These are phyloP conservation scores for Cymbopogon citratus DNA, from an alignment of 176 grass and related monocot species.

Conservation along the genomic window DNA sequence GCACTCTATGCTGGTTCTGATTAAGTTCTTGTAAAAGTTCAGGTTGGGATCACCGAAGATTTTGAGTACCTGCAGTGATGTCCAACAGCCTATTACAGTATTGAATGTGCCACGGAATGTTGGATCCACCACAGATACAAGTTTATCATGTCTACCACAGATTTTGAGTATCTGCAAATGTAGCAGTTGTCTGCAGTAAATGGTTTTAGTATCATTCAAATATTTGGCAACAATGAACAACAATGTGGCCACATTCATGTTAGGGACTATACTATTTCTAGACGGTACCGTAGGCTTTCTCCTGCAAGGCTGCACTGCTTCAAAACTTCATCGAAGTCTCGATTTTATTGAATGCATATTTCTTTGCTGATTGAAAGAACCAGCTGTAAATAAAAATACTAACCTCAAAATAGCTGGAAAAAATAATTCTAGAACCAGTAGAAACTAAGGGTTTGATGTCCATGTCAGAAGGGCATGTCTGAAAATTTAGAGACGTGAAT, in stretches of 20 bases:
- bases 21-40: conserved; percentile 15
- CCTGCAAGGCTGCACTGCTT: background rate
- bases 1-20: background rate
- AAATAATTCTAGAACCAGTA: no score
- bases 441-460: background rate
- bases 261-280: background rate
- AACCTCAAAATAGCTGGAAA: background rate
- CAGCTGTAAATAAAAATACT: background rate
- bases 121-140: background rate
- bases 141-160: background rate
- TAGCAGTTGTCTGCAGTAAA: background rate
- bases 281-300: conserved; percentile 1
- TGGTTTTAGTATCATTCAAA: background rate
- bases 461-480: background rate
- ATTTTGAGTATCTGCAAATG: no score
- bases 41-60: conserved; percentile 88
- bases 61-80: conserved; percentile 75
- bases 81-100: background rate
- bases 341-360: background rate
- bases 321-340: background rate
- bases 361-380: background rate
- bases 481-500: background rate
- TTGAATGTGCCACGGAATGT: background rate
- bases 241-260: background rate
- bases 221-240: background rate